phyloP scores from a whole-genome alignment of 805 yeast species.

The Saccharomycopsis fibuligera region DNA sequence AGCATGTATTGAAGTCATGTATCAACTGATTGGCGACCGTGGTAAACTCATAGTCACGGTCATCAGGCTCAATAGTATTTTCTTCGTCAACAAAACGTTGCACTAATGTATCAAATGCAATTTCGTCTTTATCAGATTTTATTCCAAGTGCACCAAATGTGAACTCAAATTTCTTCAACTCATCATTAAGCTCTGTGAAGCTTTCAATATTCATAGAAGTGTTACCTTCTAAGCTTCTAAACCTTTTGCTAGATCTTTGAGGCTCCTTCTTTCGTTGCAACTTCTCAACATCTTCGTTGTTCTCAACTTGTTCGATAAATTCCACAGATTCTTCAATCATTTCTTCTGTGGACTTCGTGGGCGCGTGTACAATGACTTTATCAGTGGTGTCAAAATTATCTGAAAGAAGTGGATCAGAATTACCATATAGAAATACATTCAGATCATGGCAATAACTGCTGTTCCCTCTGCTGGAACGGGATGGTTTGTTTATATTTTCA shows the following conservation, averaged over 20 bases:
- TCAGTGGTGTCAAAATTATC: conserved; percentile 17
- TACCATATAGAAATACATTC: not conserved
- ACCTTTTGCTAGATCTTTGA: conserved; percentile 37
- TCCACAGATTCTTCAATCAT: not conserved
- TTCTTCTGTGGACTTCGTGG: conserved; percentile 18
- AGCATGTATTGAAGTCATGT: conserved; percentile 6
- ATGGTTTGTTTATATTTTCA: conserved; percentile 11
- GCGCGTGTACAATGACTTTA: conserved; percentile 22
- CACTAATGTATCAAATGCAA: conserved; percentile 3
- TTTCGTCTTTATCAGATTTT: not conserved
- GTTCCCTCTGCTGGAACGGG: not conserved
- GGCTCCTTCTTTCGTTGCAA: conserved; percentile 28
- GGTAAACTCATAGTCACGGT: not conserved
- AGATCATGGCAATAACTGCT: conserved; percentile 1
- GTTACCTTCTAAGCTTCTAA: conserved; percentile 29
- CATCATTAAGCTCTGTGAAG: conserved; percentile 7
- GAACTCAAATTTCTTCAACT: conserved; percentile 1
- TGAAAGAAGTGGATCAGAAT: conserved; percentile 16
- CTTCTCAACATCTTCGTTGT: conserved; percentile 22
- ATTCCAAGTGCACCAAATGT: not conserved
- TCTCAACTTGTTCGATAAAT: not conserved
- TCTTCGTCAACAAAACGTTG: conserved; percentile 5
- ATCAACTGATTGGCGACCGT: conserved; percentile 1
- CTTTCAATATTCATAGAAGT: conserved; percentile 9
- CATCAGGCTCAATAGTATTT: not conserved